Evolutionary conservation across 305 asterid genomes (phyloP).

Genomic region (Fraxinus nigra): DNA sequence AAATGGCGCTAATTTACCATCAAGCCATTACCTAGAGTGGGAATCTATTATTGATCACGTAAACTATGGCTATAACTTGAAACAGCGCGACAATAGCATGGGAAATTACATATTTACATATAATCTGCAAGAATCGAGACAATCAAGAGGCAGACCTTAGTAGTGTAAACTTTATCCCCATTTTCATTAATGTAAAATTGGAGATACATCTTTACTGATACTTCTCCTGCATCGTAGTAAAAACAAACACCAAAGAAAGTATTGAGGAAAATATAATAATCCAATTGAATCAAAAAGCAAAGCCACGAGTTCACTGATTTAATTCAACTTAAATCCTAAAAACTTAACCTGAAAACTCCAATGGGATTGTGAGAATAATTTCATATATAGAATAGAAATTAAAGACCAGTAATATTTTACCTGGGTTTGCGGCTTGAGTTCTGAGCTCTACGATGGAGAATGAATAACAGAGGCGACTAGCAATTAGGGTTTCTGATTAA

Average conservation of each 20-base stretch:
- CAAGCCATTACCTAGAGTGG: background rate
- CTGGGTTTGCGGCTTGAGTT: background rate
- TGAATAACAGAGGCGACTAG: background rate
- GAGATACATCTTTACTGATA: conserved; percentile 18
- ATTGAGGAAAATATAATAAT: background rate
- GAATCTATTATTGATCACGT: conserved; percentile 2
- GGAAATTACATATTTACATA: background rate
- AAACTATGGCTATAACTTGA: background rate
- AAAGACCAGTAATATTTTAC: background rate
- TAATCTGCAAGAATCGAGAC: conserved; percentile 2
- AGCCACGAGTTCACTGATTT: background rate
- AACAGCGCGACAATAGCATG: background rate
- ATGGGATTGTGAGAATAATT: background rate
- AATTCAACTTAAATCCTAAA: background rate
- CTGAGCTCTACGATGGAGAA: background rate
- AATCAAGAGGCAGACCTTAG: conserved; percentile 14
- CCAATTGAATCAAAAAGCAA: background rate
- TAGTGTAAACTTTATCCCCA: conserved; percentile 31
- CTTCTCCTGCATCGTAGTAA: background rate
- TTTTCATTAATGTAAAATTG: conserved; percentile 28
- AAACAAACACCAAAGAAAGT: background rate
- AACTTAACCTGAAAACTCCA: background rate
- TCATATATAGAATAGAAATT: background rate
- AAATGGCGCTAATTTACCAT: background rate
- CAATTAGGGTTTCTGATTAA: background rate